These are phyloP conservation scores for Dictyostelium citrinum DNA, from an alignment of 78 protist genomes.

Conservation along the genomic window DNA sequence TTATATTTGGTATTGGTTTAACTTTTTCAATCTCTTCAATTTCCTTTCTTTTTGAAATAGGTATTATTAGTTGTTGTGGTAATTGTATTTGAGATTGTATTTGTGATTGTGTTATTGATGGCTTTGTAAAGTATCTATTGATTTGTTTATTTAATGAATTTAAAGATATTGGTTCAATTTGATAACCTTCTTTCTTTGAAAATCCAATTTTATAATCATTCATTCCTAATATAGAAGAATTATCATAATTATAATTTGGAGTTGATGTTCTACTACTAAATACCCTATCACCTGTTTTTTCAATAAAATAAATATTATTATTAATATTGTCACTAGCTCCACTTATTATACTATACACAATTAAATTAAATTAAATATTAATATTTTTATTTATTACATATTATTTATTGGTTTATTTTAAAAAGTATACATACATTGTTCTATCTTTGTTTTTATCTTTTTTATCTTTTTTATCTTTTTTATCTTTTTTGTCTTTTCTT, in stretches of 20 bases:
- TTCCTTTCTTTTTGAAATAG: background rate
- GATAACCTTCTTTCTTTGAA: conserved; percentile 26
- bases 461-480: background rate
- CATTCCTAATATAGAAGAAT: background rate
- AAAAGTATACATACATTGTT: background rate
- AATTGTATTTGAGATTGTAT: background rate
- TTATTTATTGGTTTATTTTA: background rate
- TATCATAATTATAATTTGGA: conserved; percentile 33
- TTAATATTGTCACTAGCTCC: background rate
- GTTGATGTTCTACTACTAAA: background rate
- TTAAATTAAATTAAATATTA: no score
- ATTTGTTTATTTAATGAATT: background rate
- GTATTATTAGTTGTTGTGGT: background rate
- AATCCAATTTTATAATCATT: background rate
- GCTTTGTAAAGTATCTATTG: background rate
- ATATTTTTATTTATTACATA: background rate
- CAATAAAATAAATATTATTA: conserved; percentile 1
- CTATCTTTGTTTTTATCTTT: background rate
- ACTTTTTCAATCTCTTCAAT: background rate
- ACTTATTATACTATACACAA: background rate
- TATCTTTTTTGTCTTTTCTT: background rate
- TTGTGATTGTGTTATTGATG: background rate
- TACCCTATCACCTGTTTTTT: background rate
- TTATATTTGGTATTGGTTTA: background rate
- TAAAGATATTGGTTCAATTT: background rate